Evolutionary conservation across 2,329 filamentous ascomycete genomes (phyloP).

Genomic region (Penicillium freii): DNA sequence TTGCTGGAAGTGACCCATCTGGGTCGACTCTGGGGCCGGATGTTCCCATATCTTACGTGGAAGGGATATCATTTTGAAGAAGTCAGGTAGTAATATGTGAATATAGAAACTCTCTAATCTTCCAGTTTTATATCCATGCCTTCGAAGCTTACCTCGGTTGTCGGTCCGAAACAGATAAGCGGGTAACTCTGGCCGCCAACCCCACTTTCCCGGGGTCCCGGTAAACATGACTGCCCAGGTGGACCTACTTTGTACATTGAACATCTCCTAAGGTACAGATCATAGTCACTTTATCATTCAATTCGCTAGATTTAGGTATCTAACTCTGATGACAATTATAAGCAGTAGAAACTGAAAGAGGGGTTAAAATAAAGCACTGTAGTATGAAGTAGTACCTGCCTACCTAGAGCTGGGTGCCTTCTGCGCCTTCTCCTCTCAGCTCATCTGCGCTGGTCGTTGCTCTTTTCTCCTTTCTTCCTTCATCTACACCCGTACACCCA

Average conservation of each 20-base stretch:
- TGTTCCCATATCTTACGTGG: constrained; percentile 29
- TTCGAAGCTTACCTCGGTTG: neutral
- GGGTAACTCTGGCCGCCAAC: neutral
- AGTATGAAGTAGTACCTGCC: too few species aligned
- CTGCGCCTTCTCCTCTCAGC: too few species aligned
- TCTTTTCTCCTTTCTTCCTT: neutral
- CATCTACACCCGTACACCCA: neutral
- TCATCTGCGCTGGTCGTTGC: neutral
- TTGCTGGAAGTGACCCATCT: constrained; percentile 22
- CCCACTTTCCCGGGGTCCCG: neutral
- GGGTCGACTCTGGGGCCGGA: constrained; percentile 23
- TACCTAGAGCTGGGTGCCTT: too few species aligned
- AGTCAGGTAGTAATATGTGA: neutral
- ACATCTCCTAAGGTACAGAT: neutral
- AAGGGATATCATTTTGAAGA: neutral
- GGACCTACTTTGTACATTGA: neutral
- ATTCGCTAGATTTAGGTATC: too few species aligned
- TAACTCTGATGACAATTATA: too few species aligned
- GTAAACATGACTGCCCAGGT: too few species aligned
- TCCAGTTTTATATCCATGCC: neutral
- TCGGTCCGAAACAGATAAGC: neutral
- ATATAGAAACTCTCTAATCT: neutral
- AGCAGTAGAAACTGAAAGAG: too few species aligned
- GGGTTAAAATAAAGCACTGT: too few species aligned
- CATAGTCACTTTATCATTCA: neutral